Conservation (phyloP, 441 rosid genomes). For the Brassica balearica region DNA sequence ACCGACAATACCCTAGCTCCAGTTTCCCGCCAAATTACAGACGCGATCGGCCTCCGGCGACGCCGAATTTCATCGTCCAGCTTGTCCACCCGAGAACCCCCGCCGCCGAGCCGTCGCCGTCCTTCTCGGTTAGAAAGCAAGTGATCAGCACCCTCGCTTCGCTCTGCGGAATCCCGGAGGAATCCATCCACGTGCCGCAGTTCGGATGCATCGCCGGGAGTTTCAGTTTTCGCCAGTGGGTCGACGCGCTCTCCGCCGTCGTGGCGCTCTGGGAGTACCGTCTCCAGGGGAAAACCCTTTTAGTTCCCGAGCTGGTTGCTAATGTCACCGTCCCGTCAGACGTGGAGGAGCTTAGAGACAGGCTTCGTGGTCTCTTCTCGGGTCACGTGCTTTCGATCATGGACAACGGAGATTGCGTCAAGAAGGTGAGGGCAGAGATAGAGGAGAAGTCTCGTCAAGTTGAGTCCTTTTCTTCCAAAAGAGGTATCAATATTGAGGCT, state of each 20-base stretch:
- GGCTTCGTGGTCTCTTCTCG: conserved; percentile 47
- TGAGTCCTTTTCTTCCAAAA: conserved; percentile 20
- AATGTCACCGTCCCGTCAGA: conserved; percentile 53
- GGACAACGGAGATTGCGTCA: conserved; percentile 48
- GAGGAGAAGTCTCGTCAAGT: conserved; percentile 48
- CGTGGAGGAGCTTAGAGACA: conserved; percentile 44
- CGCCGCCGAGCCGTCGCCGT: conserved; percentile 7
- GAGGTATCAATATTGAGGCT: conserved; percentile 9
- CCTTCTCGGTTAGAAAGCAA: conserved; percentile 1
- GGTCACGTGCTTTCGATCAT: conserved; percentile 44
- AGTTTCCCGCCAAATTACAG: conserved; percentile 39
- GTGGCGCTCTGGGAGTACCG: conserved; percentile 58
- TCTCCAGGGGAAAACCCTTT: conserved; percentile 48
- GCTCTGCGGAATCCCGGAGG: conserved; percentile 24
- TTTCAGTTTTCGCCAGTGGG: conserved; percentile 56
- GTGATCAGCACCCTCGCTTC: conserved; percentile 24
- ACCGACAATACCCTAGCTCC: conserved; percentile 35
- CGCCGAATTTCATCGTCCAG: conserved; percentile 46
- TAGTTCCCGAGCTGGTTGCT: conserved; percentile 47
- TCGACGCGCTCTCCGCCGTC: conserved; percentile 54
- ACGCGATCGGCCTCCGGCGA: conserved; percentile 30
- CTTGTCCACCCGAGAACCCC: conserved; percentile 28
- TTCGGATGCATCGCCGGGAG: conserved; percentile 46
- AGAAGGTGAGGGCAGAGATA: conserved; percentile 47
- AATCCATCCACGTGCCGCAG: conserved; percentile 28